Conservation (phyloP, 495 filamentous ascomycete genomes). For the Penicilliopsis zonata region DNA sequence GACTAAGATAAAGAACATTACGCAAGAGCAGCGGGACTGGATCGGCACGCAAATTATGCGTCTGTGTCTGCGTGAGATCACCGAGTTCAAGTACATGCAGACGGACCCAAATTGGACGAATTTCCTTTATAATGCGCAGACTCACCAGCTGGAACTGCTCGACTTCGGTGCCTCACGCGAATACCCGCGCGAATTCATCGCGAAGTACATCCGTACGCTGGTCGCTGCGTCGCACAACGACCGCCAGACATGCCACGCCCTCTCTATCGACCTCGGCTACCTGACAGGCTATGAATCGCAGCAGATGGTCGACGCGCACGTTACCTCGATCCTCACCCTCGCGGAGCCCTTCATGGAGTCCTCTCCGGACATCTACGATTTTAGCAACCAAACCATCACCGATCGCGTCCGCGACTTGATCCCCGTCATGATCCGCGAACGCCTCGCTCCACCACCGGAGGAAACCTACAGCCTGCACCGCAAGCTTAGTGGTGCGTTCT, state of each 20-base stretch:
- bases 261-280: conserved; percentile 80
- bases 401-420: conserved; percentile 78
- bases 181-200: conserved; percentile 68
- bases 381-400: conserved; percentile 87
- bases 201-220: conserved; percentile 64
- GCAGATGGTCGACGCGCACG: conserved; percentile 78
- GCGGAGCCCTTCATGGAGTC: conserved; percentile 76
- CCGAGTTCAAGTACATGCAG: conserved; percentile 94
- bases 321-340: conserved; percentile 69
- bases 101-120: conserved; percentile 99
- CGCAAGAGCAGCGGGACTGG: conserved; percentile 79
- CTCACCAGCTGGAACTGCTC: conserved; percentile 72
- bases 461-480: conserved; percentile 96
- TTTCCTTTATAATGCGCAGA: conserved; percentile 74
- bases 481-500: conserved; percentile 90
- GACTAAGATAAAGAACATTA: conserved; percentile 63
- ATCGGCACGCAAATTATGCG: conserved; percentile 82
- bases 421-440: conserved; percentile 81
- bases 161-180: conserved; percentile 92
- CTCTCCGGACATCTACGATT: conserved; percentile 82
- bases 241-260: conserved; percentile 42
- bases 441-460: conserved; percentile 84
- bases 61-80: conserved; percentile 85
- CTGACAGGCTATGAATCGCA: conserved; percentile 77
- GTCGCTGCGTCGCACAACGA: conserved; percentile 65